Evolutionary conservation across 306 rosid genomes (phyloP), one percentile per base, ranked within the genome.

Genomic region (Cucurbita moschata): DNA sequence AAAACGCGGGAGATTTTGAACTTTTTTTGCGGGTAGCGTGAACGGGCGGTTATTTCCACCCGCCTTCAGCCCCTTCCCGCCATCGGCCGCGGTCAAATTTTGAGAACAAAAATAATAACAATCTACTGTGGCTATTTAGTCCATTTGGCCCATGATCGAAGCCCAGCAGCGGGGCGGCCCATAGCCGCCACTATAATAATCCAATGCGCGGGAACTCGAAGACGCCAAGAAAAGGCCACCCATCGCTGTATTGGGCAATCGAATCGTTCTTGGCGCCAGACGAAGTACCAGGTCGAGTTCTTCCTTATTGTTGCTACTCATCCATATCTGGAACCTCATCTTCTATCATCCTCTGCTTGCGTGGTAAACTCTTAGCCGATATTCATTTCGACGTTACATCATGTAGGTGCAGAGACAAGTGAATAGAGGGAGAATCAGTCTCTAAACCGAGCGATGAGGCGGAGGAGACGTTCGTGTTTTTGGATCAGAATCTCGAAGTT

Each of bases 381-480:
- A 50, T 26, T 23, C 60, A 18, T 10, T 58, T 58, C 64, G 2
- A 58, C 40, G 16, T 58, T 11, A 58, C 14, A 12, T 52, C 4
- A 83, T 85, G 26, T 65, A 81, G 96, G 82, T 81, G 79, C 64
- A 81, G 86, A 63, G 86, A 85, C 83, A 87, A 88, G 83, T 76
- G 87, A 21, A 80, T 91, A 73, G 92, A 81, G 86, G 82, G 71
- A 16, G 89, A 79, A 53, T 8, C 67, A 59, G 75, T 83, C 7
- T 8, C 75, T 11, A 85, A 77, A 49, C 87, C 96, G 95, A 84
- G 77, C 44, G 95, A 89, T 53, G 80, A 82, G 49, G 89, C 89
- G 40, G 96, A 88, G 84, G 85, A 81, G 71, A 84, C 60, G 82
- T 8, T 16, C 26, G 49, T 39, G 23, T 62, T 62, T 14, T 62